Conservation (phyloP, 2,329 filamentous ascomycete genomes). For the Pseudogymnoascus sp. region DNA sequence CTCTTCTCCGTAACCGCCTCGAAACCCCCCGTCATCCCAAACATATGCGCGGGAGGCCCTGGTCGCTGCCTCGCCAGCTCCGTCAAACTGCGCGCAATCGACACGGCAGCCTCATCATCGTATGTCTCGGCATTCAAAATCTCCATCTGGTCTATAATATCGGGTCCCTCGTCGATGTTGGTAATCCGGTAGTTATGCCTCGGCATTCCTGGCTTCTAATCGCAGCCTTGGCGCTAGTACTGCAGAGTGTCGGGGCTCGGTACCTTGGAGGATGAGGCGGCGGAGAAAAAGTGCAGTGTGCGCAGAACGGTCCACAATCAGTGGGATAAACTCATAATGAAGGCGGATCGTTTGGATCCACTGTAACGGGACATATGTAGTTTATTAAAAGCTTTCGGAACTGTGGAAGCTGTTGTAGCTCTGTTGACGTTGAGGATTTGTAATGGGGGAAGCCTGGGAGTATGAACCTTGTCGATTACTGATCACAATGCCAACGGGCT, state of each 20-base stretch:
- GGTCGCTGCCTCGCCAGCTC: slow-evolving; percentile 10
- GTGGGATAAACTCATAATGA: not conserved
- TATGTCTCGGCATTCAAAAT: slow-evolving; percentile 38
- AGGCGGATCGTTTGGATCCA: slow-evolving; percentile 1
- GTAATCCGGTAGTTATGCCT: not conserved
- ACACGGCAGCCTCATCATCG: slow-evolving; percentile 28
- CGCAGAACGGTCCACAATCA: not conserved
- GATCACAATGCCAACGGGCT: not conserved
- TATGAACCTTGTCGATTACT: not conserved
- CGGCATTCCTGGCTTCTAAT: not conserved
- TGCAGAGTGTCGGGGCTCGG: not conserved
- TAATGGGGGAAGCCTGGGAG: not conserved
- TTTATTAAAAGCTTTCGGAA: not conserved
- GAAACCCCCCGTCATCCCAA: slow-evolving; percentile 18
- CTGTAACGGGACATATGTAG: not conserved
- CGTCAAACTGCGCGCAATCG: slow-evolving; percentile 13
- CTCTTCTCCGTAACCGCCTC: not conserved
- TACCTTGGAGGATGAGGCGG: not conserved
- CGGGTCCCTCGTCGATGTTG: not conserved
- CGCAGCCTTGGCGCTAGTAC: not conserved
- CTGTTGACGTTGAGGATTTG: not conserved
- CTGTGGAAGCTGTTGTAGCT: not conserved
- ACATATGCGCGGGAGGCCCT: slow-evolving; percentile 18
- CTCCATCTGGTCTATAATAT: not conserved
- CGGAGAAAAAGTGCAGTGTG: not conserved